Percentiles rank a stretch among this genome's conserved stretches.
These are phyloP conservation scores for Coleophoma crateriformis DNA, from an alignment of 2,329 filamentous ascomycete genomes.

Conservation along the genomic window DNA sequence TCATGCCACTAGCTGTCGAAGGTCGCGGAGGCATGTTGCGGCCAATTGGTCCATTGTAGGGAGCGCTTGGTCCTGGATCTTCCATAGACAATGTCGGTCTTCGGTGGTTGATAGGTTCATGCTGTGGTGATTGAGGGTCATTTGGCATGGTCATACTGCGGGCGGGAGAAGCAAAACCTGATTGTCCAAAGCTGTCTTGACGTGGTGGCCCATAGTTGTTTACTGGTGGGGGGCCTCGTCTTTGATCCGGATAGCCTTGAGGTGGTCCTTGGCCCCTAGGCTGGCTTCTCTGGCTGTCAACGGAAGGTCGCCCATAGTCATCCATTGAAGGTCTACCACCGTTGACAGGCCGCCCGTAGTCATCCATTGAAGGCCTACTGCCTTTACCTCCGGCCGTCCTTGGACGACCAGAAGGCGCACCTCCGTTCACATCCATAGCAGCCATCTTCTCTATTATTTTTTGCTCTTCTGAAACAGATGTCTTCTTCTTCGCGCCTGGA, in stretches of 20 bases:
- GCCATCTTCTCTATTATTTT: constrained; percentile 25
- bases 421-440: constrained; percentile 20
- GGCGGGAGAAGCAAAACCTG: constrained; percentile 41
- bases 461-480: constrained; percentile 30
- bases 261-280: constrained; percentile 16
- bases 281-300: constrained; percentile 11
- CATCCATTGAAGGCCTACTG: constrained; percentile 10
- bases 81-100: constrained; percentile 16
- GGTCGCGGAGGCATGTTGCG: constrained; percentile 45
- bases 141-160: constrained; percentile 59
- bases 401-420: constrained; percentile 10
- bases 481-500: constrained; percentile 32
- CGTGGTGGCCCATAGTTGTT: constrained; percentile 9
- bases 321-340: no score
- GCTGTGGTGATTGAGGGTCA: constrained; percentile 36
- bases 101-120: constrained; percentile 11
- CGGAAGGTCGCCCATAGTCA: constrained; percentile 19
- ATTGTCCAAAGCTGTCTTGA: constrained; percentile 20
- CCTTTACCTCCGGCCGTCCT: constrained; percentile 17
- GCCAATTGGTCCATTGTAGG: constrained; percentile 39
- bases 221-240: constrained; percentile 13
- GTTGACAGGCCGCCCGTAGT: constrained; percentile 10
- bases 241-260: constrained; percentile 19
- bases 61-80: constrained; percentile 29
- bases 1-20: constrained; percentile 47